Evolutionary conservation across 257 asterid species (phyloP), one percentile per base, ranked within the genome.

Genomic region (Nicotiana knightiana): DNA sequence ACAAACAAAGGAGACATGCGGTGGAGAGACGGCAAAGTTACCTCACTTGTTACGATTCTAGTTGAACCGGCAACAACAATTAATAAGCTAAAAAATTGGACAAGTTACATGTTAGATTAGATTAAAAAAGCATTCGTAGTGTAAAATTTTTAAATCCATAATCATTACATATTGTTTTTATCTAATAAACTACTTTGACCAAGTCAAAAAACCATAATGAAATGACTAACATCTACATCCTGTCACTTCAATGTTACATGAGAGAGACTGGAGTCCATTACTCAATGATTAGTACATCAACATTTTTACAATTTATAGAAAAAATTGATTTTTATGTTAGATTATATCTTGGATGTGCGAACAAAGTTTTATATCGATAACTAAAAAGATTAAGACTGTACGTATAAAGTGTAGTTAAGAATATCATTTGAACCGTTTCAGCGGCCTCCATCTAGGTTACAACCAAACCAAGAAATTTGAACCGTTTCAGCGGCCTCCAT

Each of bases 121-220:
- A 15, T 54, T 54, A 1, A 17, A 11, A 51, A 53, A 13, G 16
- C n/a, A 54, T 54, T 5, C 9, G 2, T 54, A 13, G 21, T 6
- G 6, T 54, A 1, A 54, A 54, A 3, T 4, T 54, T 54, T 15
- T 13, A 15, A 5, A 54, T 4, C n/a, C 59, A 15, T 54, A 54
- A 15, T 16, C 21, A 1, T 1, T 24, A 46, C 53, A 2, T 43
- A 24, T 82, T 6, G 0, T 5, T 24, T 66, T 12, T 12, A 48
- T 73, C 62, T 73, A 48, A 26, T 48, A 48, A 43, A 81, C 64
- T 84, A 13, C 17, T 81, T 73, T 76, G 85, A 81, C 76, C 32
- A 64, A 57, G 82, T 81, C 82, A 76, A 64, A 6, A 76, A 1
- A 43, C 21, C 26, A 64, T 24, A 73, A 28, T 76, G 48, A 53